Evolutionary conservation across 345 rosid species (phyloP), one percentile per base, ranked within the genome.

Genomic region (Hirschfeldia incana): DNA sequence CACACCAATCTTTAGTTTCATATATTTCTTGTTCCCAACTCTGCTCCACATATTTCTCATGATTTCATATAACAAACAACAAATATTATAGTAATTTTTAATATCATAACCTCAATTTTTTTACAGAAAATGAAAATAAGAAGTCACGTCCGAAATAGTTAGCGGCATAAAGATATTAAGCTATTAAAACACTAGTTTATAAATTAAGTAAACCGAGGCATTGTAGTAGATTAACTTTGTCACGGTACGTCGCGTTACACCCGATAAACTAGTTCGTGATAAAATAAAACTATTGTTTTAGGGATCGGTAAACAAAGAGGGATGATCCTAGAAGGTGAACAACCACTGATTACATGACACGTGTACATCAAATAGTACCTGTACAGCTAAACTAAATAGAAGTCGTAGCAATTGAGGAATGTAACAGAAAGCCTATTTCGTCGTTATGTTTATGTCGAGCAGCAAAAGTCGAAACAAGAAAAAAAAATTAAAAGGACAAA

Each of bases 181-280:
- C 57, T n/a, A 49, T 0, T 55, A n/a, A 16, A 55, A 17, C 1
- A 16, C 10, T 3, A 21, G 21, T 28, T 3, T 51, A 7, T 12
- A 30, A 39, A 65, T 55, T n/a, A 33, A 30, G 30, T 12, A 42
- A 57, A 29, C 36, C 76, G 76, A 55, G 49, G 49, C 13, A 11
- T 5, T 62, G 32, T 58, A 32, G 34, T 78, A 72, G 32, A 37
- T 33, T 63, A 37, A 39, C 13, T 0, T 74, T 70, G 62, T 70
- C 65, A 80, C 83, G 79, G 72, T 75, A 75, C 83, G 80, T 76
- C 21, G 83, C 72, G 80, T 33, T 70, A 59, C 76, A 80, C 73
- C 51, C 76, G 64, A 79, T 74, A 79, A 59, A 26, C 66, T 28
- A 30, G 0, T 37, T 63, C 1, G 7, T 16, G 21, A 21, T 21